Percentiles rank a stretch among this genome's conserved stretches.
Conservation (phyloP, 2,329 filamentous ascomycete genomes). For the Fusarium sp. region DNA sequence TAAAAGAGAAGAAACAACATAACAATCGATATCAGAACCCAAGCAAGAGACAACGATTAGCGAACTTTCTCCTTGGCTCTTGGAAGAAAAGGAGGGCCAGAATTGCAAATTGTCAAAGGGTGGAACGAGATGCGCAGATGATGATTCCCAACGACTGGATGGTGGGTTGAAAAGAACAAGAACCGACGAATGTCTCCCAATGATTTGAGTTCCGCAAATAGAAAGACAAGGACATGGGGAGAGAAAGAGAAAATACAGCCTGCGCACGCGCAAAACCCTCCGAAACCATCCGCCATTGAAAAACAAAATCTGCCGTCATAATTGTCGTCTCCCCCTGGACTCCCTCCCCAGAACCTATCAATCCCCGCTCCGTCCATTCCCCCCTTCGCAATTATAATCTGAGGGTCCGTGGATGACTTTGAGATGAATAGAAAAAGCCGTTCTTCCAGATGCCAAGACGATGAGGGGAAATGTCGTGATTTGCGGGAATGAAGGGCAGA, state of each 20-base stretch:
- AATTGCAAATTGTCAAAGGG: constrained; percentile 14
- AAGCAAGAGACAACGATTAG: constrained; percentile 30
- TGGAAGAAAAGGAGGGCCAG: constrained; percentile 7
- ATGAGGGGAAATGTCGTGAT: constrained; percentile 30
- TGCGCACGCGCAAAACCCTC: constrained; percentile 40
- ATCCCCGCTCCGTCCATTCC: constrained; percentile 16
- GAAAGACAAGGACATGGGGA: constrained; percentile 11
- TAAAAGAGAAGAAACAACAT: constrained; percentile 37
- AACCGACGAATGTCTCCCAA: constrained; percentile 24
- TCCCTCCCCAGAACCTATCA: constrained; percentile 33
- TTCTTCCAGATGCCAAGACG: constrained; percentile 42
- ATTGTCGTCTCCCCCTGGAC: constrained; percentile 19
- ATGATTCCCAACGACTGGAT: constrained; percentile 14
- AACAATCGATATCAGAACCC: constrained; percentile 39
- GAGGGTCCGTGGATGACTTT: constrained; percentile 24
- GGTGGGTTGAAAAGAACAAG: constrained; percentile 19
- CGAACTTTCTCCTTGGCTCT: constrained; percentile 12
- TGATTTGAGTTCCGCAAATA: constrained; percentile 16
- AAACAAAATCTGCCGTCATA: constrained; percentile 37
- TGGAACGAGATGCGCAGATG: constrained; percentile 10
- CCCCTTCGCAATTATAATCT: constrained; percentile 18
- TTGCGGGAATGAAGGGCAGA: constrained; percentile 44
- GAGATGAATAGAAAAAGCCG: constrained; percentile 25
- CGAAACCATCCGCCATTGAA: constrained; percentile 26
- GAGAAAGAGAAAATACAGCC: constrained; percentile 44